Evolutionary conservation across 345 rosid genomes (phyloP).

Genomic region (Isatis tinctoria): DNA sequence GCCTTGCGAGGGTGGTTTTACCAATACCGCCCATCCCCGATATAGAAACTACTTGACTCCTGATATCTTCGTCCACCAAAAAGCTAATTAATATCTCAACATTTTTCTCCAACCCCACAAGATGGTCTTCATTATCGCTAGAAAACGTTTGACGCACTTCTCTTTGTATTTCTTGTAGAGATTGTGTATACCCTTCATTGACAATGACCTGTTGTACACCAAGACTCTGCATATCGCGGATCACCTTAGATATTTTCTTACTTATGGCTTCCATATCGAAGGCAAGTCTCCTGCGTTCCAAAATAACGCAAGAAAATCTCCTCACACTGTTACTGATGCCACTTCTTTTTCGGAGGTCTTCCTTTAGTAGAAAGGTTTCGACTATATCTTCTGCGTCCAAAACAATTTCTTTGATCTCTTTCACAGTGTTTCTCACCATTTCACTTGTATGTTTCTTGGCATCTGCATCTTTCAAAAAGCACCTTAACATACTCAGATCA

Average conservation of each 20-base stretch:
- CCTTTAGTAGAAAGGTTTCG: constrained; percentile 20
- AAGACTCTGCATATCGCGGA: neutral
- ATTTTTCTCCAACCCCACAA: no score
- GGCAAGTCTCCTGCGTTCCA: neutral
- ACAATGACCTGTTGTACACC: neutral
- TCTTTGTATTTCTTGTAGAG: no score
- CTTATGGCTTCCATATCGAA: neutral
- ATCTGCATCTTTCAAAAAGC: constrained; percentile 40
- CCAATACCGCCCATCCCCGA: no score
- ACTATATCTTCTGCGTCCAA: constrained; percentile 27
- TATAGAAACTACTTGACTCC: no score
- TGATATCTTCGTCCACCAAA: no score
- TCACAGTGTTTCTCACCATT: constrained; percentile 28
- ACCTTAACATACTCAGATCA: constrained; percentile 30
- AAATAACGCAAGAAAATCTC: neutral
- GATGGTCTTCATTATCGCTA: no score
- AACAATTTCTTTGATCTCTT: constrained; percentile 26
- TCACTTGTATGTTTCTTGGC: constrained; percentile 24
- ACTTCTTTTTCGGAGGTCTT: neutral
- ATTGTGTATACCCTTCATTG: no score
- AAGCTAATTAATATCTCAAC: no score
- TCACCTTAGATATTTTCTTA: constrained; percentile 4
- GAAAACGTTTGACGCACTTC: no score
- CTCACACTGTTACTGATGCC: neutral
- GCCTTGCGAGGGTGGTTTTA: no score